Evolutionary conservation across 768 basidiomycete species (phyloP).

Genomic region (Naganishia vishniacii): DNA sequence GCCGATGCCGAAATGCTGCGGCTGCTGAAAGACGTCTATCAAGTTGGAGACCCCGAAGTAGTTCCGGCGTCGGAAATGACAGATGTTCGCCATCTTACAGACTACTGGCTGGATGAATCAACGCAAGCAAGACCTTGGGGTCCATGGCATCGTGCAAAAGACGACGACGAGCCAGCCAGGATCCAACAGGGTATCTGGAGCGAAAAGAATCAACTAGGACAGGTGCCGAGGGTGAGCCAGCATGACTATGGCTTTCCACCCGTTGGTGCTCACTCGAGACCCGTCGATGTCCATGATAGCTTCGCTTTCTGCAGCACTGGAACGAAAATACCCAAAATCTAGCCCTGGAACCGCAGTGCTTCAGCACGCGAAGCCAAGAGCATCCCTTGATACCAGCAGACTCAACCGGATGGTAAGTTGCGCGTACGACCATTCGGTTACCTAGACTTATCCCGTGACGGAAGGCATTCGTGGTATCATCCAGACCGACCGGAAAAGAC

Average conservation of each 20-base stretch:
- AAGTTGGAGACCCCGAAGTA: not conserved
- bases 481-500: conserved; percentile 43
- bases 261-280: not conserved
- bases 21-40: not conserved
- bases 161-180: conserved; percentile 10
- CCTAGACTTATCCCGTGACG: not conserved
- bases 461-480: conserved; percentile 40
- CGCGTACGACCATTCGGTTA: not conserved
- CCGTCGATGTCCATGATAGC: not conserved
- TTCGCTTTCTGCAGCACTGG: conserved; percentile 28
- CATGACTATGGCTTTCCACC: too few relatives aligned
- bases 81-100: not conserved
- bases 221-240: conserved; percentile 23
- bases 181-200: conserved; percentile 22
- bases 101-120: conserved; percentile 19
- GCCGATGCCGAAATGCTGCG: not conserved
- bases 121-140: conserved; percentile 26
- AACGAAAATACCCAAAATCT: conserved; percentile 17
- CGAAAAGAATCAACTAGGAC: conserved; percentile 13
- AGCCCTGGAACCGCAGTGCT: conserved; percentile 28
- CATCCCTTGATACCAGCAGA: conserved; percentile 17
- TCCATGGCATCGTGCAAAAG: conserved; percentile 20
- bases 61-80: not conserved
- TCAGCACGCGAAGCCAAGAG: conserved; percentile 24
- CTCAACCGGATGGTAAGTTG: conserved; percentile 21